Conservation (phyloP, 1,139 yeast species). For the Kodamaea sp. region DNA sequence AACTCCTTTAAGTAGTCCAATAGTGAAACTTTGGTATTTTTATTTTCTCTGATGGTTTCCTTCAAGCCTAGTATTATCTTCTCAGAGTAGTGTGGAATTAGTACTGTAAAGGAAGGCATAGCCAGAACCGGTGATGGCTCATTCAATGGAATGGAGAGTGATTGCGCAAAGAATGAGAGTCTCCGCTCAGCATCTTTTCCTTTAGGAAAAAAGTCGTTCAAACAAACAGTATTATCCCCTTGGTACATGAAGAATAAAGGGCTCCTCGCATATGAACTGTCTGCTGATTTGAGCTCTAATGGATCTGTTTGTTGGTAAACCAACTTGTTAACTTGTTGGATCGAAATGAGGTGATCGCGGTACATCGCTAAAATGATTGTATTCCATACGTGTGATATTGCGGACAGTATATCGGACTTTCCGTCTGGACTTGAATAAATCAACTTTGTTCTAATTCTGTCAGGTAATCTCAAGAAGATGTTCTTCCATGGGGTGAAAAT, state of each 20-base stretch:
- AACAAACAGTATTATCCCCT: slow-evolving; percentile 53
- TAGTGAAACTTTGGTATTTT: slow-evolving; percentile 83
- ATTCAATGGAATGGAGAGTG: slow-evolving; percentile 74
- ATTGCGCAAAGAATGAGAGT: slow-evolving; percentile 85
- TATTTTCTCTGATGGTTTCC: slow-evolving; percentile 60
- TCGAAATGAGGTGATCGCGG: slow-evolving; percentile 73
- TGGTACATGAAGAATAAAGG: slow-evolving; percentile 77
- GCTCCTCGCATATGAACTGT: slow-evolving; percentile 38
- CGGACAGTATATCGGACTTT: slow-evolving; percentile 46
- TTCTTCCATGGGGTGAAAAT: slow-evolving; percentile 88
- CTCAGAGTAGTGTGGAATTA: slow-evolving; percentile 85
- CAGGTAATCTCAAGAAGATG: slow-evolving; percentile 72
- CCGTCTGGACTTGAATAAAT: slow-evolving; percentile 38
- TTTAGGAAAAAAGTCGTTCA: slow-evolving; percentile 45
- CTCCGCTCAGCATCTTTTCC: slow-evolving; percentile 81
- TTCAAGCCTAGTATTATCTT: slow-evolving; percentile 63
- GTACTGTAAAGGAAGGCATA: slow-evolving; percentile 83
- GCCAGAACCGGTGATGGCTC: slow-evolving; percentile 70
- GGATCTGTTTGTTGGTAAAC: slow-evolving; percentile 52
- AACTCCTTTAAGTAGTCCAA: slow-evolving; percentile 95
- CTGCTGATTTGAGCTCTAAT: slow-evolving; percentile 12
- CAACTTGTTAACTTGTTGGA: slow-evolving; percentile 64
- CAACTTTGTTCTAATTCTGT: slow-evolving; percentile 47
- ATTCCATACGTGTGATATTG: slow-evolving; percentile 79
- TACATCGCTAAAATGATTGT: slow-evolving; percentile 74